A percentile compares a stretch with the other conserved stretches of the same genome.
Evolutionary conservation across 208 protist species (phyloP).

Genomic region (Spongospora subterranea): DNA sequence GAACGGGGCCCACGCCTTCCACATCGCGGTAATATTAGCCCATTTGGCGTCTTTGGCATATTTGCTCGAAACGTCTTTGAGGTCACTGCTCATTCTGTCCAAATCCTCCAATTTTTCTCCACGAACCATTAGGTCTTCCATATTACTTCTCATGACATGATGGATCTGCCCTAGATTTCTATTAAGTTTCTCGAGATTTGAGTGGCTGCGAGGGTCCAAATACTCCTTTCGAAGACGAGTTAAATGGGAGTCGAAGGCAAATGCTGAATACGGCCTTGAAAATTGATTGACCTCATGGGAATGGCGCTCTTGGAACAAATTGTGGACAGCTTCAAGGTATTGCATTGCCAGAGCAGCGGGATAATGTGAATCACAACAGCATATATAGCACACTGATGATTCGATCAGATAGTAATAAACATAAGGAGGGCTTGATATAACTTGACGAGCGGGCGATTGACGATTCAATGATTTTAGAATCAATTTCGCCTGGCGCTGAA

Average conservation of each 20-base stretch:
- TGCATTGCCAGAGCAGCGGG: background rate
- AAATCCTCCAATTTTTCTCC: conserved; percentile 1
- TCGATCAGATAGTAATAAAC: conserved; percentile 53
- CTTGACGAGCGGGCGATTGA: background rate
- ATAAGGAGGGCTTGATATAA: background rate
- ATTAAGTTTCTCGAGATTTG: conserved; percentile 37
- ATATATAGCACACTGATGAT: conserved; percentile 11
- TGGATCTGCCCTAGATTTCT: conserved; percentile 4
- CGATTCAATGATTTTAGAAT: conserved; percentile 44
- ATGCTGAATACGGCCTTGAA: background rate
- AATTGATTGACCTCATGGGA: conserved; percentile 26
- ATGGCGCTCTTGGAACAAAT: background rate
- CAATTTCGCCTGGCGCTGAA: background rate
- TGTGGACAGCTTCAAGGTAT: conserved; percentile 22
- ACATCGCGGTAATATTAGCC: background rate
- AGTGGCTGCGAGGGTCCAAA: background rate
- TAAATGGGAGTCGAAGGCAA: conserved; percentile 8
- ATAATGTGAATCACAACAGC: conserved; percentile 17
- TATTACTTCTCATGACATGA: conserved; percentile 26
- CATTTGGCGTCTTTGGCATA: conserved; percentile 6
- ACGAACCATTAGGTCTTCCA: background rate
- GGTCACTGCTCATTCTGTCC: background rate
- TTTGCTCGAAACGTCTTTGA: background rate
- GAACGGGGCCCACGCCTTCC: conserved; percentile 32
- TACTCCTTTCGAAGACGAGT: conserved; percentile 15